A percentile compares a stretch with the other conserved stretches of the same genome.
Evolutionary conservation across 768 basidiomycete genomes (phyloP).

Genomic region (Leucocoprinus birnbaumii): DNA sequence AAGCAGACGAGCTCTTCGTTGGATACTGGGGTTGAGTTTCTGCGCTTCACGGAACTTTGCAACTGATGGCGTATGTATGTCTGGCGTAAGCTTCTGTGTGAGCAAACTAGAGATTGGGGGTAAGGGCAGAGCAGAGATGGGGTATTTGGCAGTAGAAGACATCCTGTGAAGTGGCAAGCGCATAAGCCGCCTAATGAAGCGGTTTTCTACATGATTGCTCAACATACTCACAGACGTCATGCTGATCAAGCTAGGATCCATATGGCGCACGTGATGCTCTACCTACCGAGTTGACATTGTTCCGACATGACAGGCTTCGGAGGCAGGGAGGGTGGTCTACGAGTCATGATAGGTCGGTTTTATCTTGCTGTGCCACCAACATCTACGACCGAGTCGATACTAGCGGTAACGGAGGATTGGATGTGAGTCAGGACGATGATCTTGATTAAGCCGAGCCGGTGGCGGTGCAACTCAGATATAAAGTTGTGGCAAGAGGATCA

Average conservation of each 20-base stretch:
- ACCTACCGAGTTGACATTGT: not conserved
- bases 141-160: conserved; percentile 19
- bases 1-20: conserved; percentile 66
- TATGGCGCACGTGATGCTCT: not conserved
- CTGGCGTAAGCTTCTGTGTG: conserved; percentile 52
- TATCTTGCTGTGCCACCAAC: not conserved
- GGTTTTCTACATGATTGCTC: too few relatives aligned
- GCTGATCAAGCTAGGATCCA: not conserved
- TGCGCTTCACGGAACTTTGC: conserved; percentile 52
- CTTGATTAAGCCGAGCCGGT: not conserved
- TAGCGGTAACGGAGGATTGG: not conserved
- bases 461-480: conserved; percentile 11
- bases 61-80: conserved; percentile 50
- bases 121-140: conserved; percentile 52
- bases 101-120: conserved; percentile 38
- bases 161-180: conserved; percentile 13
- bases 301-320: too few relatives aligned
- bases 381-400: not conserved
- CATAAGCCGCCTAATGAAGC: conserved; percentile 4
- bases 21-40: conserved; percentile 54
- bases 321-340: too few relatives aligned
- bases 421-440: not conserved
- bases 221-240: conserved; percentile 1
- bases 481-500: not conserved
- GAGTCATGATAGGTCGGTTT: not conserved